A percentile compares a stretch with the other conserved stretches of the same genome.
Evolutionary conservation across 257 asterid species (phyloP).

Genomic region (Parsonsia alboflavescens): DNA sequence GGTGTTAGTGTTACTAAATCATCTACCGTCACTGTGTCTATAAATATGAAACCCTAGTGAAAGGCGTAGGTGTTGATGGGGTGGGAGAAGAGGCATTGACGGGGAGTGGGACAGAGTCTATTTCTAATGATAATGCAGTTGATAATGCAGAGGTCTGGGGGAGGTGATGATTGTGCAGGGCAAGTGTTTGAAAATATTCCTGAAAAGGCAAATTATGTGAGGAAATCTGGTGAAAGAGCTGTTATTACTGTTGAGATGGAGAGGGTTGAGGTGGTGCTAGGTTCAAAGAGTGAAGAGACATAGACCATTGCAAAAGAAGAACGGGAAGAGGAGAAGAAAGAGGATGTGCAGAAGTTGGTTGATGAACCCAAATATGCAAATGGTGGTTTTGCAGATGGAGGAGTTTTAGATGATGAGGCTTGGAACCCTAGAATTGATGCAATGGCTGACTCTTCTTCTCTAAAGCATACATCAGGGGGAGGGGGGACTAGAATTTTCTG

Average conservation of each 20-base stretch:
- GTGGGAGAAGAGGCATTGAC: too few relatives aligned
- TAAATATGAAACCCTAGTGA: slow-evolving; percentile 28
- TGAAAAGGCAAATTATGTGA: slow-evolving; percentile 23
- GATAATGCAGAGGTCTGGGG: slow-evolving; percentile 23
- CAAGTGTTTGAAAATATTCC: slow-evolving; percentile 22
- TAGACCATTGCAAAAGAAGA: slow-evolving; percentile 21
- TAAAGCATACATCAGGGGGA: too few relatives aligned
- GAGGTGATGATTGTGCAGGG: slow-evolving; percentile 30
- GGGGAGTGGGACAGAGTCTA: slow-evolving; percentile 5
- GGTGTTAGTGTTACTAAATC: slow-evolving; percentile 37
- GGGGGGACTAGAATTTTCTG: slow-evolving; percentile 18
- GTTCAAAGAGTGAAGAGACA: too few relatives aligned
- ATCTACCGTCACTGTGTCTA: slow-evolving; percentile 29
- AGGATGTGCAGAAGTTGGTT: too few relatives aligned
- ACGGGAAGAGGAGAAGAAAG: slow-evolving; percentile 13
- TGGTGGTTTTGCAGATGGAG: too few relatives aligned
- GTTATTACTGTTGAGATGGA: too few relatives aligned
- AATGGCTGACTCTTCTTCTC: slow-evolving; percentile 20
- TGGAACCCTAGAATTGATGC: slow-evolving; percentile 38
- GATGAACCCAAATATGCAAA: too few relatives aligned
- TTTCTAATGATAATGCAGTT: slow-evolving; percentile 2
- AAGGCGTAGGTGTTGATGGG: slow-evolving; percentile 30
- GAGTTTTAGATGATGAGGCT: too few relatives aligned
- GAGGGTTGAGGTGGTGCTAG: too few relatives aligned
- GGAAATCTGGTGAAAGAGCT: too few relatives aligned